Conservation (phyloP, 805 yeast species). For the Scheffersomyces spartinae region DNA sequence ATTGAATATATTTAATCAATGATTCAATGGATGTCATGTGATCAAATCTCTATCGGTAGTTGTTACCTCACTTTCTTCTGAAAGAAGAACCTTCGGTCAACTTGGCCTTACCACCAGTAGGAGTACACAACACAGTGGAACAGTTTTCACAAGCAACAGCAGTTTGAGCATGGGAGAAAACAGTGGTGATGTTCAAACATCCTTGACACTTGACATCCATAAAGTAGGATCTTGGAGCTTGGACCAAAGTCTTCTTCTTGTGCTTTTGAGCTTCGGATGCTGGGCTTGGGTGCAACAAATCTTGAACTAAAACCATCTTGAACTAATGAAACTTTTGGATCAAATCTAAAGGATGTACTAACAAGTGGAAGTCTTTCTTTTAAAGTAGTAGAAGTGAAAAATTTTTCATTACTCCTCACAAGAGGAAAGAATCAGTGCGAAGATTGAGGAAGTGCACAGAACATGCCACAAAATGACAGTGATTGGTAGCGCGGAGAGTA, state of each 20-base stretch:
- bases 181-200: slow-evolving; percentile 97
- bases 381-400: no score
- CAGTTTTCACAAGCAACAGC: slow-evolving; percentile 99
- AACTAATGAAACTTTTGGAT: no score
- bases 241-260: slow-evolving; percentile 96
- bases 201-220: slow-evolving; percentile 99
- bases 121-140: slow-evolving; percentile 96
- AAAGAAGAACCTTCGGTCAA: slow-evolving; percentile 99
- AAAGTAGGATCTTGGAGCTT: slow-evolving; percentile 97
- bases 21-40: no score
- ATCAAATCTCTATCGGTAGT: no score
- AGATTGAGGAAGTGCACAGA: no score
- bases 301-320: slow-evolving; percentile 29
- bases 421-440: no score
- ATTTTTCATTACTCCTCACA: no score
- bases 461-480: no score
- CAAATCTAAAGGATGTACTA: no score
- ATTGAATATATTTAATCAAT: no score
- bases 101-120: slow-evolving; percentile 99
- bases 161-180: slow-evolving; percentile 99
- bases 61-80: slow-evolving; percentile 80
- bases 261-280: slow-evolving; percentile 94
- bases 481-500: no score
- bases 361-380: not conserved
- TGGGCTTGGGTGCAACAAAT: slow-evolving; percentile 84